Evolutionary conservation across 2,329 filamentous ascomycete genomes (phyloP).

Genomic region (Lasiodiplodia theobromae): DNA sequence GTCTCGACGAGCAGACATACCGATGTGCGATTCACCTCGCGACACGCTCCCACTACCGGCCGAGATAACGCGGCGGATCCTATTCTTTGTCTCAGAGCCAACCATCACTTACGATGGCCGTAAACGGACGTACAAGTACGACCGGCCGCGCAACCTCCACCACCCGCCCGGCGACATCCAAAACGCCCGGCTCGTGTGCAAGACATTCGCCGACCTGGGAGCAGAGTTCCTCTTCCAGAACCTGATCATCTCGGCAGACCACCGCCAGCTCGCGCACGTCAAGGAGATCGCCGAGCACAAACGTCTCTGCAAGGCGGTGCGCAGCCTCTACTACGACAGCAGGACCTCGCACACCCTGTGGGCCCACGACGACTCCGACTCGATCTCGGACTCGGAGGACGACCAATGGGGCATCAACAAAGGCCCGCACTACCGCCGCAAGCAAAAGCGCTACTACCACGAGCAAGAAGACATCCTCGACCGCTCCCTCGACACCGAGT

Average conservation of each 20-base stretch:
- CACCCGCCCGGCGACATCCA: neutral
- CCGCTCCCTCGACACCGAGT: neutral
- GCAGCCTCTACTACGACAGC: conserved; percentile 18
- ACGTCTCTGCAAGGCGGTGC: conserved; percentile 7
- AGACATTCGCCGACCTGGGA: conserved; percentile 4
- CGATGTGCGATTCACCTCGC: neutral
- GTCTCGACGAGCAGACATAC: neutral
- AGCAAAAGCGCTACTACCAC: neutral
- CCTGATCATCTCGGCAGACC: neutral
- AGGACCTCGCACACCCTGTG: neutral
- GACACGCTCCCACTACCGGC: conserved; percentile 2
- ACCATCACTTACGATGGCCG: neutral
- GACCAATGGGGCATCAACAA: neutral
- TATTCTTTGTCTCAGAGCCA: conserved; percentile 4
- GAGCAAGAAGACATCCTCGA: conserved; percentile 14
- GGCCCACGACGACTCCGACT: neutral
- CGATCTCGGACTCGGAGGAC: neutral
- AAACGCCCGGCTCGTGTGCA: conserved; percentile 21
- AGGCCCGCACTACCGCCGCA: neutral
- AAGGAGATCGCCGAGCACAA: neutral
- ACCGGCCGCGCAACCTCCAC: neutral
- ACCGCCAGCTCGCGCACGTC: neutral
- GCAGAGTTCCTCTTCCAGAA: conserved; percentile 2
- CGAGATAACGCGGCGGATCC: conserved; percentile 4
- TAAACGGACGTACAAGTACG: neutral